These are phyloP conservation scores for Scolecobasidium constrictum DNA, from an alignment of 2,329 filamentous ascomycete genomes.

Conservation along the genomic window DNA sequence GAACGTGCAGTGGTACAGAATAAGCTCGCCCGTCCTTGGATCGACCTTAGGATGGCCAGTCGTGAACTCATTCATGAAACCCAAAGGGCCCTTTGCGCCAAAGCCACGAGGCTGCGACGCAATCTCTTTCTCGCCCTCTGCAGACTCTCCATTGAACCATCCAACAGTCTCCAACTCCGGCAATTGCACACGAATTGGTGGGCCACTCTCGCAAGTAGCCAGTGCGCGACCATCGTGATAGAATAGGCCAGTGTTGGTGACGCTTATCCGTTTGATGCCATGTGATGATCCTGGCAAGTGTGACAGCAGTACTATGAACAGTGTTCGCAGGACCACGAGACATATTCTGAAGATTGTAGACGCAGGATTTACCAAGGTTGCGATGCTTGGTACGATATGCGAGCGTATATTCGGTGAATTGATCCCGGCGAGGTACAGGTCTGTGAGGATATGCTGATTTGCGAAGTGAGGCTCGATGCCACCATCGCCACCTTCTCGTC, in stretches of 20 bases:
- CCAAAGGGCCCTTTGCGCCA: slow-evolving; percentile 43
- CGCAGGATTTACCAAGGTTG: slow-evolving; percentile 52
- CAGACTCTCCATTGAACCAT: slow-evolving; percentile 53
- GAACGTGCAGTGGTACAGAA: slow-evolving; percentile 58
- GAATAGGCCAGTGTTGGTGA: slow-evolving; percentile 56
- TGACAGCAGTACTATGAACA: slow-evolving; percentile 47
- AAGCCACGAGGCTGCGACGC: slow-evolving; percentile 27
- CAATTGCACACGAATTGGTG: slow-evolving; percentile 53
- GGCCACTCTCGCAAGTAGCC: slow-evolving; percentile 61
- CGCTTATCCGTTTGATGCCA: slow-evolving; percentile 56
- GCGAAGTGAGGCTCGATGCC: slow-evolving; percentile 51
- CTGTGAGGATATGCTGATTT: slow-evolving; percentile 59
- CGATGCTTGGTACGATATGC: slow-evolving; percentile 57
- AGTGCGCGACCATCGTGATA: slow-evolving; percentile 60
- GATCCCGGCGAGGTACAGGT: slow-evolving; percentile 44
- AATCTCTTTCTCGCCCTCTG: slow-evolving; percentile 40
- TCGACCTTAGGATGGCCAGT: slow-evolving; percentile 61
- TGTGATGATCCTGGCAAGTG: slow-evolving; percentile 45
- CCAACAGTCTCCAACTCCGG: slow-evolving; percentile 57
- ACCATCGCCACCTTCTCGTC: slow-evolving; percentile 23
- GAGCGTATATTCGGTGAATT: neutral
- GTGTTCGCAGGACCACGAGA: slow-evolving; percentile 43
- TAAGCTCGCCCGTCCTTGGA: slow-evolving; percentile 50
- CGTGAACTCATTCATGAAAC: slow-evolving; percentile 60
- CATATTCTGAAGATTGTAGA: slow-evolving; percentile 41